Conservation (phyloP, 1,284 basidiomycete genomes). For the Pseudozyma tsukubaensis region DNA sequence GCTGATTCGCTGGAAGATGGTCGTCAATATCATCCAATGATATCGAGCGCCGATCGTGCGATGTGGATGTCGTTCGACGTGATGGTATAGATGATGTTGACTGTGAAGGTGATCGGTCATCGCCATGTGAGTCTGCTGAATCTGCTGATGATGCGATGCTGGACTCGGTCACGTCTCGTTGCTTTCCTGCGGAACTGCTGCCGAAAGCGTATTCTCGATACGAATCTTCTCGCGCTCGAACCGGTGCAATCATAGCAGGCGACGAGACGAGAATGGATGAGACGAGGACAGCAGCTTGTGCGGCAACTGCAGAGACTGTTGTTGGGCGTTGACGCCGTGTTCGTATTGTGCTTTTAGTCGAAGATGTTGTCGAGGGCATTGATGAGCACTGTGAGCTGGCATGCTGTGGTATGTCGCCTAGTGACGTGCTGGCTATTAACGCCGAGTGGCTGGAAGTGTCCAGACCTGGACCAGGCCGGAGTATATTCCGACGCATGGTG, state of each 20-base stretch:
- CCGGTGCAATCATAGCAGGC: constrained; percentile 39
- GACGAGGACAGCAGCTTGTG: constrained; percentile 39
- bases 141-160: not conserved
- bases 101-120: not conserved
- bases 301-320: constrained; percentile 18
- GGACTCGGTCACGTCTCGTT: not conserved
- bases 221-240: constrained; percentile 10
- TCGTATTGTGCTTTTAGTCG: not conserved
- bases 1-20: constrained; percentile 8
- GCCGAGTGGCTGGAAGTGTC: not conserved
- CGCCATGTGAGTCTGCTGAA: not conserved
- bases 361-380: not conserved
- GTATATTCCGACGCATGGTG: constrained; percentile 26
- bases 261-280: constrained; percentile 48
- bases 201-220: constrained; percentile 7
- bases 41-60: not conserved
- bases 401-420: not conserved
- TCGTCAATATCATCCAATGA: constrained; percentile 28
- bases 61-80: constrained; percentile 4
- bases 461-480: constrained; percentile 13
- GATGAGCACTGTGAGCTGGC: not conserved
- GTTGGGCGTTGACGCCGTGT: constrained; percentile 11
- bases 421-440: not conserved
- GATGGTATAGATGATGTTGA: constrained; percentile 13
- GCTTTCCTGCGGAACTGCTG: not conserved